A percentile compares a stretch with the other conserved stretches of the same genome.
These are phyloP conservation scores for Salix purpurea DNA, from an alignment of 345 rosid genomes.

Conservation along the genomic window DNA sequence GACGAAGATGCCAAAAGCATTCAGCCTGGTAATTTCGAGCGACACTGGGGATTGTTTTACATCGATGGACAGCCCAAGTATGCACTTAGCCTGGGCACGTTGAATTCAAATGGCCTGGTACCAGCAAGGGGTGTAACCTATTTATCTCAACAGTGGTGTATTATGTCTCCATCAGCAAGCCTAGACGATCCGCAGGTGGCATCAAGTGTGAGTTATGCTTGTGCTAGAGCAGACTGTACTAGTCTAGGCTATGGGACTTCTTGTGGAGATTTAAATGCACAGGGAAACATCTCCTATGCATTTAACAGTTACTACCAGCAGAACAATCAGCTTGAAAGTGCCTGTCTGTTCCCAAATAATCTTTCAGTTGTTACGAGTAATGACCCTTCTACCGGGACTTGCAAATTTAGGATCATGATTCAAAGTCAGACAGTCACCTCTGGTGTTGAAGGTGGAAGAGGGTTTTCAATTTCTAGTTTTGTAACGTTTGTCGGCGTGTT, in stretches of 20 bases:
- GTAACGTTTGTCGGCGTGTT: conserved; percentile 14
- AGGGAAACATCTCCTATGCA: conserved; percentile 58
- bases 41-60: conserved; percentile 30
- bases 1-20: conserved; percentile 27
- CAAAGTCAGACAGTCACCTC: conserved; percentile 12
- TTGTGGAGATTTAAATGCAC: conserved; percentile 41
- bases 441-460: neutral
- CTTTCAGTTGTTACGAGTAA: conserved; percentile 32
- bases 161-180: conserved; percentile 42
- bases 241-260: conserved; percentile 57
- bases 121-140: conserved; percentile 45
- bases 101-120: conserved; percentile 28
- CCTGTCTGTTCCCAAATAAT: conserved; percentile 49
- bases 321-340: conserved; percentile 48
- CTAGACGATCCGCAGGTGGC: conserved; percentile 46
- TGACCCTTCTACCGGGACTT: conserved; percentile 54
- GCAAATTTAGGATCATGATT: conserved; percentile 57
- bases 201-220: conserved; percentile 61
- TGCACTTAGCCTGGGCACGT: conserved; percentile 4
- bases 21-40: conserved; percentile 23
- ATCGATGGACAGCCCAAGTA: conserved; percentile 23
- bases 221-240: conserved; percentile 62
- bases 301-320: conserved; percentile 62
- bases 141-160: conserved; percentile 51
- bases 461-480: neutral